Evolutionary conservation across 2,329 filamentous ascomycete species (phyloP).

Genomic region (Dactylellina sp.): DNA sequence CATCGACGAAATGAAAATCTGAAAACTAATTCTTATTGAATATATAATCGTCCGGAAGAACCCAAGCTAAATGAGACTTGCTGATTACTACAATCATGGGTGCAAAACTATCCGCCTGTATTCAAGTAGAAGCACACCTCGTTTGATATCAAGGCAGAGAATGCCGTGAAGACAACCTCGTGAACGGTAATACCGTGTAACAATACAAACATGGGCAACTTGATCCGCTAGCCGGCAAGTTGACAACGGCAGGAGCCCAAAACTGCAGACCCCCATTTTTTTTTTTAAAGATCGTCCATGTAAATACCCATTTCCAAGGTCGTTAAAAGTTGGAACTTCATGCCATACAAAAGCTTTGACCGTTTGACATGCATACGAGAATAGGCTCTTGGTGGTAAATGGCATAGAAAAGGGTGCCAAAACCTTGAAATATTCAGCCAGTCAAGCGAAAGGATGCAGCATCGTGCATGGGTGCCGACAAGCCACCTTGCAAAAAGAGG

Average conservation of each 20-base stretch:
- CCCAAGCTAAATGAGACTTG: too few species aligned
- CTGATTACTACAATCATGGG: too few species aligned
- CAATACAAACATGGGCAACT: conserved; percentile 3
- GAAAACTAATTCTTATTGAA: background rate
- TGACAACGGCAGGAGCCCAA: background rate
- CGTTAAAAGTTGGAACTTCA: conserved; percentile 4
- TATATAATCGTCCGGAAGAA: too few species aligned
- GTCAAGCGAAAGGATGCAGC: conserved; percentile 21
- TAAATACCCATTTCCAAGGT: background rate
- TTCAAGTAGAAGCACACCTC: background rate
- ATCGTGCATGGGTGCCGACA: conserved; percentile 25
- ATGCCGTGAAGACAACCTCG: background rate
- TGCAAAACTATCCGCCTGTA: too few species aligned
- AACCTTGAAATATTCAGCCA: conserved; percentile 11
- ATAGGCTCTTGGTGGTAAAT: background rate
- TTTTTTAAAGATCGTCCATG: conserved; percentile 11
- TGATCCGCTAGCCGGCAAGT: conserved; percentile 16
- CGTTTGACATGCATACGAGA: conserved; percentile 33
- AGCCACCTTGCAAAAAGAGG: conserved; percentile 7
- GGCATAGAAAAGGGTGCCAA: background rate
- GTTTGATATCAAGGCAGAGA: background rate
- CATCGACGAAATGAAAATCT: background rate
- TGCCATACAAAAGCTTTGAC: conserved; percentile 31
- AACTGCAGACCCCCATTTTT: background rate
- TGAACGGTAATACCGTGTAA: background rate